Evolutionary conservation across 179 eudicot genomes (phyloP), one percentile per base, ranked within the genome.

Genomic region (Patellifolia procumbens): DNA sequence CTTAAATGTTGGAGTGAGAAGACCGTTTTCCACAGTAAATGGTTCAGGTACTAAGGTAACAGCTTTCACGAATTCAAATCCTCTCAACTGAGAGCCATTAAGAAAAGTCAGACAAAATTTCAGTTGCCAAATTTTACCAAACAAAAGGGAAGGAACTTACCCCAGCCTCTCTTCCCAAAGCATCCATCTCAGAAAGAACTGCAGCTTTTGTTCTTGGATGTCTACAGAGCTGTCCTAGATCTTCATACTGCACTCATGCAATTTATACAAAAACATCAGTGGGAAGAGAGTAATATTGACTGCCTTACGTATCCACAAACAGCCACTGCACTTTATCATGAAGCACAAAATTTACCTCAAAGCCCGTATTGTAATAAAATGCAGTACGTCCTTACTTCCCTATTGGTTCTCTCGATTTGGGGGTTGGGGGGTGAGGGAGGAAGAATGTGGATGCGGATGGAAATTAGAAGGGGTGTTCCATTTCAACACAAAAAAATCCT

Each of bases 121-220:
- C 7, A 22, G 5, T 70, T 4, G 42, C 24, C 17, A 62, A 45
- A 48, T n/a, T 26, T 26, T 22, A 28, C 74, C 12, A 37, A 64
- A 60, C 10, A 45, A 69, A 65, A 43, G 59, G 5, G 2, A 58
- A 42, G n/a, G 26, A 62, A 72, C 74, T 75, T 82, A 93, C 98
- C 89, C 86, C 91, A 53, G 97, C 95, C 80, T 92, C 95, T 80
- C 86, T 89, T 74, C 91, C 97, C 7, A 86, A 71, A 55, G 82
- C 89, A 90, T 95, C 99, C 97, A 95, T 87, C 28, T 95, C 97
- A 58, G 96, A 92, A 26, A 91, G 88, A 81, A 93, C 98, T 70
- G 97, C 98, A 73, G 97, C 97, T 83, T 81, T 90, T 68, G 91
- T 90, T 86, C 98, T 88, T 79, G 84, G 93, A 83, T 95, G 89